These are phyloP conservation scores for Leucocoprinus birnbaumii DNA, from an alignment of 768 basidiomycete species.

Conservation along the genomic window DNA sequence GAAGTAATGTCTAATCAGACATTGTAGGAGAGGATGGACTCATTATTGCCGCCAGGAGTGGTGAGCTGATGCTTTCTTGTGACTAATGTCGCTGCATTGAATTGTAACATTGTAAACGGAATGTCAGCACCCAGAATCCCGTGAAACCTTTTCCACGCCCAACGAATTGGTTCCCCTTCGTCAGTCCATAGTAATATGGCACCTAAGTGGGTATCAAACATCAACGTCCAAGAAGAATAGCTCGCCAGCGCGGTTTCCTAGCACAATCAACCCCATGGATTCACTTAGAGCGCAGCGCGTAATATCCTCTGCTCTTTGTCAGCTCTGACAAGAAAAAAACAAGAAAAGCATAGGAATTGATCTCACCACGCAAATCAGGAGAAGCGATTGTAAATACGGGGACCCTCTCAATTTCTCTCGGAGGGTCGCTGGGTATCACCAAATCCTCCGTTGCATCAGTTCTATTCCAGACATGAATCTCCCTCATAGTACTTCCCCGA, in stretches of 20 bases:
- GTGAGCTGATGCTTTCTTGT: too few relatives aligned
- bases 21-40: too few relatives aligned
- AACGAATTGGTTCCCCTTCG: too few relatives aligned
- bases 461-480: slow-evolving; percentile 41
- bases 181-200: too few relatives aligned
- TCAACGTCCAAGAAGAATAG: slow-evolving; percentile 27
- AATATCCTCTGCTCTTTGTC: slow-evolving; percentile 35
- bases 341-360: too few relatives aligned
- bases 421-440: background rate
- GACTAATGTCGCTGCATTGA: too few relatives aligned
- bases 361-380: slow-evolving; percentile 38
- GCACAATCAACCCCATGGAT: slow-evolving; percentile 36
- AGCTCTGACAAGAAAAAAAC: too few relatives aligned
- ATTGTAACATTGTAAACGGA: too few relatives aligned
- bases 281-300: slow-evolving; percentile 45
- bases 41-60: too few relatives aligned
- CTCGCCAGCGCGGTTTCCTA: slow-evolving; percentile 39
- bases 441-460: background rate
- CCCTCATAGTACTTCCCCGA: slow-evolving; percentile 35
- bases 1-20: too few relatives aligned
- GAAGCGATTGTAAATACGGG: slow-evolving; percentile 30
- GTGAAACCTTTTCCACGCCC: too few relatives aligned
- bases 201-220: background rate
- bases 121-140: too few relatives aligned
- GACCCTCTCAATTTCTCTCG: slow-evolving; percentile 24